These are phyloP conservation scores for Prosopis cineraria DNA, from an alignment of 306 rosid genomes.

Conservation along the genomic window DNA sequence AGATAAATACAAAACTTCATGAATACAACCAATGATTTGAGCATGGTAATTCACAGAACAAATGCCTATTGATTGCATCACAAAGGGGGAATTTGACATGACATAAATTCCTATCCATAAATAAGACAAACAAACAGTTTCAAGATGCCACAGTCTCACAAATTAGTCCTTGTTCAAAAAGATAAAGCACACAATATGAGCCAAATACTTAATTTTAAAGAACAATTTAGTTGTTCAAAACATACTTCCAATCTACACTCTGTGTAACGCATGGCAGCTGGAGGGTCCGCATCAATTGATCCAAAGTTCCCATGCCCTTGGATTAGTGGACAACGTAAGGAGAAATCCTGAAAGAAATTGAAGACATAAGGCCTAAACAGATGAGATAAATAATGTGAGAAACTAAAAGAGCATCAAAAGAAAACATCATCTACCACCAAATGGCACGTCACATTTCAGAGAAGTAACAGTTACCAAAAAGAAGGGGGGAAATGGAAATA, in stretches of 20 bases:
- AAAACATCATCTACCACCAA: background rate
- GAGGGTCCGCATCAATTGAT: conserved; percentile 94
- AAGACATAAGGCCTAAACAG: conserved; percentile 4
- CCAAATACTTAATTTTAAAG: conserved; percentile 30
- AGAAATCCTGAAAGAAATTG: conserved; percentile 70
- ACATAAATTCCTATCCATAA: conserved; percentile 8
- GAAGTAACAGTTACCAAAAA: background rate
- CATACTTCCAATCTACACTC: conserved; percentile 94
- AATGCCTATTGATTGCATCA: background rate
- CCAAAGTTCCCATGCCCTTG: conserved; percentile 99
- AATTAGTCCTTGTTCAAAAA: conserved; percentile 5
- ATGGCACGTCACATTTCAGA: background rate
- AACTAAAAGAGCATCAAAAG: background rate
- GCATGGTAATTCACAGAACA: background rate
- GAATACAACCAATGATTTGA: background rate
- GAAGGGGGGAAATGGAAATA: background rate
- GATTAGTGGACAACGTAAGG: conserved; percentile 80
- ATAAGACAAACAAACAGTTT: conserved; percentile 21
- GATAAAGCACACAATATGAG: conserved; percentile 10
- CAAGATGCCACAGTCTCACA: conserved; percentile 13
- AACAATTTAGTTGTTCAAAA: conserved; percentile 20
- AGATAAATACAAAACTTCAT: background rate
- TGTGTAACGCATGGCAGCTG: conserved; percentile 99
- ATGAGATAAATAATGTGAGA: background rate
- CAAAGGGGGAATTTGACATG: background rate